A percentile compares a stretch with the other conserved stretches of the same genome.
These are phyloP conservation scores for Scheffersomyces segobiensis DNA, from an alignment of 1,139 yeast species.

Conservation along the genomic window DNA sequence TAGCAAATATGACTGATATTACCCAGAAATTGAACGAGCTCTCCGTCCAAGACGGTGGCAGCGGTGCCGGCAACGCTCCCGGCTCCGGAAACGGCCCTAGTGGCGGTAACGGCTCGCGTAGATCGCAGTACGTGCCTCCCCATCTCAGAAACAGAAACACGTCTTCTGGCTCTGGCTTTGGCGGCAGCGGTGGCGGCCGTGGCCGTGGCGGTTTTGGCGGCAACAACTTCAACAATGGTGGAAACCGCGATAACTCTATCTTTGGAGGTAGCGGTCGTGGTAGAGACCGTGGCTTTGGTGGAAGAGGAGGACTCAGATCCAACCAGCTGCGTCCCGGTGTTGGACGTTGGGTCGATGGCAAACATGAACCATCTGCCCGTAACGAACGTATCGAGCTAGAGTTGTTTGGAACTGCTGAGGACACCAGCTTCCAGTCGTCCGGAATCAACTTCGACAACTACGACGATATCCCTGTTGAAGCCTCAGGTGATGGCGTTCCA, in stretches of 20 bases:
- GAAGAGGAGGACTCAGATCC: slow-evolving; percentile 21
- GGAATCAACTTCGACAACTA: slow-evolving; percentile 99
- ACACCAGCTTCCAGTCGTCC: slow-evolving; percentile 79
- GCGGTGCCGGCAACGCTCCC: slow-evolving; percentile 13
- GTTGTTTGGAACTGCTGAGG: slow-evolving; percentile 86
- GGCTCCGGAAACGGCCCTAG: slow-evolving; percentile 7
- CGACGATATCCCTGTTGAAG: slow-evolving; percentile 98
- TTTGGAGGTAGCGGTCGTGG: slow-evolving; percentile 17
- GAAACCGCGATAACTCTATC: slow-evolving; percentile 2
- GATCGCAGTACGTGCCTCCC: slow-evolving; percentile 63
- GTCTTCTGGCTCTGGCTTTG: slow-evolving; percentile 20
- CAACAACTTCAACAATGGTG: slow-evolving; percentile 8
- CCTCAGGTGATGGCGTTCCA: slow-evolving; percentile 92
- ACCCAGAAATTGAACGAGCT: slow-evolving; percentile 47
- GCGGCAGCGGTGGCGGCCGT: slow-evolving; percentile 23
- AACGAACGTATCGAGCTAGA: slow-evolving; percentile 74
- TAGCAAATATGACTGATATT: slow-evolving; percentile 37
- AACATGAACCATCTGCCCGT: slow-evolving; percentile 79
- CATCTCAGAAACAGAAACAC: slow-evolving; percentile 49
- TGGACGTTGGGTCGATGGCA: slow-evolving; percentile 85
- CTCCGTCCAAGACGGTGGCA: slow-evolving; percentile 30
- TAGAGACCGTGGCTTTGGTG: slow-evolving; percentile 28
- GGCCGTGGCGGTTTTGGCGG: slow-evolving; percentile 26
- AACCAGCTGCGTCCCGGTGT: slow-evolving; percentile 41
- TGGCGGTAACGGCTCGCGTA: slow-evolving; percentile 5